Conservation (phyloP, 1,284 basidiomycete species). For the Crucibulum parvulum region DNA sequence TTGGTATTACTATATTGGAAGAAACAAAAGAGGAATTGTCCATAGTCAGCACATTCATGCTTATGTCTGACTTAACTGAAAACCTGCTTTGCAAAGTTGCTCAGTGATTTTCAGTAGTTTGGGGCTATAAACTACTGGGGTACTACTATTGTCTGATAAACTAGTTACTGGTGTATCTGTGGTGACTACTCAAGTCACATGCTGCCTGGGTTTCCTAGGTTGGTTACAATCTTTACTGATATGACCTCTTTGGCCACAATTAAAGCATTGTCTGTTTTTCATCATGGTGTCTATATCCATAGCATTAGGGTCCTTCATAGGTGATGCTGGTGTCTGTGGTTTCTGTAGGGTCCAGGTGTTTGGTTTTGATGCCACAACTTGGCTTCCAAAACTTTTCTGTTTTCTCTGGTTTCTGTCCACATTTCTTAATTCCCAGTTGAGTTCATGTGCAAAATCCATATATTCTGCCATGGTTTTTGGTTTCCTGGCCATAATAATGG, state of each 20-base stretch:
- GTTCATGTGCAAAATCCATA: too few species aligned
- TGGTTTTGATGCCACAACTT: too few species aligned
- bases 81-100: not conserved
- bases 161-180: not conserved
- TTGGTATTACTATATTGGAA: not conserved
- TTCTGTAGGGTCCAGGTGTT: too few species aligned
- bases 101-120: not conserved
- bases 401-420: too few species aligned
- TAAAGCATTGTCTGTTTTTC: not conserved
- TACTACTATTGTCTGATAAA: not conserved
- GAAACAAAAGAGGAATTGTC: not conserved
- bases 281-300: not conserved
- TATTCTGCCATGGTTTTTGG: too few species aligned
- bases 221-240: not conserved
- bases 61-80: not conserved
- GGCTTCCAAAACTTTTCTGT: too few species aligned
- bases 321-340: too few species aligned
- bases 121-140: too few species aligned
- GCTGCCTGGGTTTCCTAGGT: not conserved
- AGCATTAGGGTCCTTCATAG: too few species aligned
- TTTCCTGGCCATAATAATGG: too few species aligned
- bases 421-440: too few species aligned
- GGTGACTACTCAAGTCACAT: not conserved
- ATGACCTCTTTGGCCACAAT: not conserved
- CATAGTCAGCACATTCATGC: not conserved